Percentiles rank a stretch among this genome's conserved stretches.
These are phyloP conservation scores for Nannizziopsis arthrosporioides DNA, from an alignment of 2,329 filamentous ascomycete species.

Conservation along the genomic window DNA sequence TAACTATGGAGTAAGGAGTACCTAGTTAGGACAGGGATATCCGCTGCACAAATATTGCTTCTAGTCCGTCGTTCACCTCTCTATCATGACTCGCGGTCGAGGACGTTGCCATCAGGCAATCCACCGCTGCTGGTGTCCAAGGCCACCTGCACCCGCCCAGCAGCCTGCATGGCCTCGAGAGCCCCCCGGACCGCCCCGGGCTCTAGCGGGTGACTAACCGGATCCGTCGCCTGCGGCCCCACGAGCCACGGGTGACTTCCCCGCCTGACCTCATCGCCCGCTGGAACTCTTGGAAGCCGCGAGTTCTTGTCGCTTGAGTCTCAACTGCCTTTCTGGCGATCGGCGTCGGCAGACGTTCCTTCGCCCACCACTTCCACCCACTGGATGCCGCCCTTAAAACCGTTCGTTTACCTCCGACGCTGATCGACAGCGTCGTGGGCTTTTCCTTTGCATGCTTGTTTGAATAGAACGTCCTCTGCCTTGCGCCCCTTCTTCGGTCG, in stretches of 20 bases:
- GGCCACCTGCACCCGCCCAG: neutral
- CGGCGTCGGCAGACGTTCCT: neutral
- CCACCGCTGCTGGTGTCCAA: too few relatives aligned
- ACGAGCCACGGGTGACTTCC: slow-evolving; percentile 10
- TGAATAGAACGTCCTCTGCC: slow-evolving; percentile 6
- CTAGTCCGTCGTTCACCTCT: neutral
- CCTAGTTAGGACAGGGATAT: neutral
- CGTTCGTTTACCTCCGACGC: neutral
- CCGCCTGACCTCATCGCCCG: slow-evolving; percentile 13
- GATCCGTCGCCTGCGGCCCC: neutral
- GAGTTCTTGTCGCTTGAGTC: neutral
- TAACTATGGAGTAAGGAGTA: too few relatives aligned
- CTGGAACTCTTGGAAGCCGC: neutral
- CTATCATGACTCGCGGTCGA: neutral
- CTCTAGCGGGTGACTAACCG: neutral
- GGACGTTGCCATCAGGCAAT: too few relatives aligned
- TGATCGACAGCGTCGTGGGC: neutral
- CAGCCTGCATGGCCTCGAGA: neutral
- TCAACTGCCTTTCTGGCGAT: slow-evolving; percentile 9
- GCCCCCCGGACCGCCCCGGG: neutral
- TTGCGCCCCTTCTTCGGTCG: neutral
- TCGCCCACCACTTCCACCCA: neutral
- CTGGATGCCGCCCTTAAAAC: neutral
- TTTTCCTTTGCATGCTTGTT: slow-evolving; percentile 2
- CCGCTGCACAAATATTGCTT: neutral